Evolutionary conservation across 352 stramenopile genomes (phyloP).

Genomic region (Peronosclerospora sorghi): DNA sequence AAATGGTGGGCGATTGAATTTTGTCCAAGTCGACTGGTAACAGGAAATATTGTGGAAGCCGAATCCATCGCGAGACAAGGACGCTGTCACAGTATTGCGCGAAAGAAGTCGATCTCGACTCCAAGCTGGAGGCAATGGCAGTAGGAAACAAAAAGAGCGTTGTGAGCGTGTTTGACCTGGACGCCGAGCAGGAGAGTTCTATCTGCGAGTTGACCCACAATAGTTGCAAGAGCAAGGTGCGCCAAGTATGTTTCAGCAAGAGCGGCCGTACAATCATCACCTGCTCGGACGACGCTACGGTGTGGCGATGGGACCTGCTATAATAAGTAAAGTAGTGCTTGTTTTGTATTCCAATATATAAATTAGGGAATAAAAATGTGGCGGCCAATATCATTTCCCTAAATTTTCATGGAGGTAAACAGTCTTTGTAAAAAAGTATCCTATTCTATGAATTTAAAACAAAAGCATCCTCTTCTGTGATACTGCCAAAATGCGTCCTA

Average conservation of each 20-base stretch:
- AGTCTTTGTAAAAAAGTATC: no score
- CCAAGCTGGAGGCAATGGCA: constrained; percentile 62
- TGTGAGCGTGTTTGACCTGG: constrained; percentile 70
- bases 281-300: no score
- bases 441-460: no score
- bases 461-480: no score
- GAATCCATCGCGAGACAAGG: constrained; percentile 67
- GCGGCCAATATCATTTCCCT: no score
- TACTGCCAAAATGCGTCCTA: no score
- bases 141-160: constrained; percentile 76
- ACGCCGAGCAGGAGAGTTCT: constrained; percentile 54
- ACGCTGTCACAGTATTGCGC: constrained; percentile 69
- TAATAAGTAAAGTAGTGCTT: constrained; percentile 68
- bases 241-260: constrained; percentile 70
- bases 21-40: constrained; percentile 81
- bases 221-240: constrained; percentile 68
- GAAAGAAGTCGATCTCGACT: constrained; percentile 71
- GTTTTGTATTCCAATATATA: no score
- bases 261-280: constrained; percentile 56
- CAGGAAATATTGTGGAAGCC: constrained; percentile 89
- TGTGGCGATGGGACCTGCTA: no score
- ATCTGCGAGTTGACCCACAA: no score
- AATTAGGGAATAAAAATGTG: no score
- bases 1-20: constrained; percentile 64
- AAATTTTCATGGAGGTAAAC: no score